Evolutionary conservation across 768 basidiomycete species (phyloP).

Genomic region (Tylopilus vinaceipallidus): DNA sequence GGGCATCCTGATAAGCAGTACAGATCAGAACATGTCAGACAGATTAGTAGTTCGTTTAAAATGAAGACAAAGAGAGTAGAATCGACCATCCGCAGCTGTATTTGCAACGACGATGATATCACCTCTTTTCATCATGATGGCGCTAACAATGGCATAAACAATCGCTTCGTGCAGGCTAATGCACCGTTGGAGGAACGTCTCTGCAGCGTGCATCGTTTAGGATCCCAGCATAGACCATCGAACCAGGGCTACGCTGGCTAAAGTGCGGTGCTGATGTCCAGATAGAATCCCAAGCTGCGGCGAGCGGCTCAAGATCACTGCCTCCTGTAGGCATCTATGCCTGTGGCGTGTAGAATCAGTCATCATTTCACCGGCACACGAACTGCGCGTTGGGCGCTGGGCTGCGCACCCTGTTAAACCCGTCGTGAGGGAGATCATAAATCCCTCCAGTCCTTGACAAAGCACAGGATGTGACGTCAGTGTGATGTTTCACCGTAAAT

Average conservation of each 20-base stretch:
- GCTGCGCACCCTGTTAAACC: constrained; percentile 1
- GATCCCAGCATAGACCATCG: background rate
- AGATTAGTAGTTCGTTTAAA: background rate
- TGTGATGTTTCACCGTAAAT: too few relatives aligned
- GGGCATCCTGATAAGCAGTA: background rate
- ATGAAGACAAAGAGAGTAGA: background rate
- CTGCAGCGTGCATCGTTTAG: background rate
- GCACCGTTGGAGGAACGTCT: too few relatives aligned
- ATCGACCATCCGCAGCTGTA: constrained; percentile 13
- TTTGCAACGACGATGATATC: background rate
- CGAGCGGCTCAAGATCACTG: background rate
- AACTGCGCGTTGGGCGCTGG: too few relatives aligned
- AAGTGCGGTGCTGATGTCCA: background rate
- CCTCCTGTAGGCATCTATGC: background rate
- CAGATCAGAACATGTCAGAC: background rate
- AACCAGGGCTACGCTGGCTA: background rate
- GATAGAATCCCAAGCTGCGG: background rate
- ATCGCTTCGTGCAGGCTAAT: background rate
- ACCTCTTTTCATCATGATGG: background rate
- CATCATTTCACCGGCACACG: background rate
- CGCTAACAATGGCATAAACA: background rate
- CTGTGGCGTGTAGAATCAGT: background rate
- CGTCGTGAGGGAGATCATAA: background rate
- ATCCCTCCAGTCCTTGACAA: background rate
- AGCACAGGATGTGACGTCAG: background rate